Percentiles rank a stretch among this genome's conserved stretches.
Evolutionary conservation across 2,329 filamentous ascomycete species (phyloP).

Genomic region (Verticillium albo-atrum): DNA sequence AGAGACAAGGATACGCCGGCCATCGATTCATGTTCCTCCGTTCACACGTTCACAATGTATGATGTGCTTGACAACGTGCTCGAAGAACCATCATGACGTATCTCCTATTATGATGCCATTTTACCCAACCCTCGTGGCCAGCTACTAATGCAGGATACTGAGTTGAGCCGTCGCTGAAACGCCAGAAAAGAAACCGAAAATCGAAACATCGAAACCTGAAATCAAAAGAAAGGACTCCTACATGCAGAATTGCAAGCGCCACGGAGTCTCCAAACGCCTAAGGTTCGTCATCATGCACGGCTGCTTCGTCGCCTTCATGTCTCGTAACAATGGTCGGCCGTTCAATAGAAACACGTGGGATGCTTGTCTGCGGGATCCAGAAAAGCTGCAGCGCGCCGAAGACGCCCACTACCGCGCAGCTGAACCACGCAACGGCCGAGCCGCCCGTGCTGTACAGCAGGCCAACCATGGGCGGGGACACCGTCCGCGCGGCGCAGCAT

Average conservation of each 20-base stretch:
- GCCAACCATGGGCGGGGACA: conserved; percentile 65
- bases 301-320: neutral
- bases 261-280: neutral
- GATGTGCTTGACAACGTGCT: neutral
- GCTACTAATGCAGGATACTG: neutral
- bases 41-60: neutral
- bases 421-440: conserved; percentile 36
- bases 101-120: neutral
- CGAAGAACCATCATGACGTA: neutral
- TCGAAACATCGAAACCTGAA: neutral
- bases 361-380: conserved; percentile 9
- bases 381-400: conserved; percentile 9
- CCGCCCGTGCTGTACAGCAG: conserved; percentile 60
- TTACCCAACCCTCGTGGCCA: neutral
- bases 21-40: no score
- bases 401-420: conserved; percentile 18
- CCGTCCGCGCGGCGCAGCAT: conserved; percentile 65
- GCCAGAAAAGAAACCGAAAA: neutral
- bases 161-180: neutral
- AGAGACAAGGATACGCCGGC: no score
- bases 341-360: conserved; percentile 17
- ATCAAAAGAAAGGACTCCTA: neutral
- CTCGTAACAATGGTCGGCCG: neutral
- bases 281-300: neutral
- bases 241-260: neutral